Percentiles rank a stretch among this genome's conserved stretches.
Conservation (phyloP, 2,329 filamentous ascomycete genomes). For the Sporothrix luriei region DNA sequence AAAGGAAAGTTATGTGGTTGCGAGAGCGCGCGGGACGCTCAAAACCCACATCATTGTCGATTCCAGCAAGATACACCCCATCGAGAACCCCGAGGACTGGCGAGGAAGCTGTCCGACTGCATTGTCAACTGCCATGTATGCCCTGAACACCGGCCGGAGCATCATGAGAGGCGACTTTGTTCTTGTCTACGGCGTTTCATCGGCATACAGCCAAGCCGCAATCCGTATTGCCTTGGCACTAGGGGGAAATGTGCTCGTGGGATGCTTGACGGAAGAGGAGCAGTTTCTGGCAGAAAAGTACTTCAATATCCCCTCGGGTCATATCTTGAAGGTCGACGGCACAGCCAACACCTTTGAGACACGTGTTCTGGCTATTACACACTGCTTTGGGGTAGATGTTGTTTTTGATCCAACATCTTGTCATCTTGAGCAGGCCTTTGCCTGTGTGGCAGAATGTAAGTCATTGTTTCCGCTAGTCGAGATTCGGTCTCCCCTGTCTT, state of each 20-base stretch:
- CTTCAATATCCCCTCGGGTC: constrained; percentile 39
- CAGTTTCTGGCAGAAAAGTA: constrained; percentile 42
- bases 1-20: constrained; percentile 49
- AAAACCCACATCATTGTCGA: constrained; percentile 44
- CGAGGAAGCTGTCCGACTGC: constrained; percentile 44
- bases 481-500: no score
- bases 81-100: constrained; percentile 37
- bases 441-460: constrained; percentile 41
- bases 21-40: constrained; percentile 46
- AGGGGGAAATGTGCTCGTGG: constrained; percentile 46
- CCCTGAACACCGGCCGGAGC: constrained; percentile 43
- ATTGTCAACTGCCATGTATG: constrained; percentile 50
- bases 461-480: neutral
- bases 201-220: constrained; percentile 50
- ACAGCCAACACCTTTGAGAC: constrained; percentile 30
- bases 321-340: constrained; percentile 41
- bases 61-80: constrained; percentile 42
- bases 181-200: constrained; percentile 50
- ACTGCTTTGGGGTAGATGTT: constrained; percentile 46
- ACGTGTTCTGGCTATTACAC: constrained; percentile 42
- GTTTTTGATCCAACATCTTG: constrained; percentile 52
- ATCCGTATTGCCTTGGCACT: constrained; percentile 45
- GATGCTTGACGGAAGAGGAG: constrained; percentile 45
- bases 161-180: constrained; percentile 42
- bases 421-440: constrained; percentile 39